These are phyloP conservation scores for Mycena polygramma DNA, from an alignment of 768 basidiomycete species.

Conservation along the genomic window DNA sequence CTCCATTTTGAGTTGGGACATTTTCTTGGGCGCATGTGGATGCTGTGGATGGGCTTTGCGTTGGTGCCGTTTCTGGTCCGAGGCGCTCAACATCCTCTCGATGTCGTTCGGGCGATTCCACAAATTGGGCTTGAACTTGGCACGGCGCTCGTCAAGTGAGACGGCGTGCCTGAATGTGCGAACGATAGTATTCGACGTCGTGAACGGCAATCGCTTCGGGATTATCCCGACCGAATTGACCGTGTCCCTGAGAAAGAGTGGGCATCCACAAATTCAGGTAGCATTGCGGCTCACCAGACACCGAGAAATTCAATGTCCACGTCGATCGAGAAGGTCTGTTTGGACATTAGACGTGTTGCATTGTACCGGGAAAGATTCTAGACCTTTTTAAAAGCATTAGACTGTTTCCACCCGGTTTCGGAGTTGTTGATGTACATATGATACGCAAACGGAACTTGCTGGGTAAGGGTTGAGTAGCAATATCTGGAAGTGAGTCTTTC, in stretches of 20 bases:
- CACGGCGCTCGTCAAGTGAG: constrained; percentile 65
- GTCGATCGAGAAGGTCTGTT: constrained; percentile 55
- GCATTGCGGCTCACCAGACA: constrained; percentile 53
- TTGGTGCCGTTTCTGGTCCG: constrained; percentile 26
- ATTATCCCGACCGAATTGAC: constrained; percentile 64
- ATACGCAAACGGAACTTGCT: constrained; percentile 71
- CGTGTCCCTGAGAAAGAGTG: constrained; percentile 58
- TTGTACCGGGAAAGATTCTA: not conserved
- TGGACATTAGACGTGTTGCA: constrained; percentile 34
- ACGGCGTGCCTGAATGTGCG: constrained; percentile 67
- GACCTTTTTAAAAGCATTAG: constrained; percentile 54
- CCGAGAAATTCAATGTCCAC: constrained; percentile 65
- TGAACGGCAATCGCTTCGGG: constrained; percentile 59
- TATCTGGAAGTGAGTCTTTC: not conserved
- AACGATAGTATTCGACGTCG: constrained; percentile 58
- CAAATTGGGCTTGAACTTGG: constrained; percentile 61
- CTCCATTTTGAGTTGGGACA: constrained; percentile 38
- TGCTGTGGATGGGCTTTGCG: not conserved
- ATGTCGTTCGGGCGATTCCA: constrained; percentile 49
- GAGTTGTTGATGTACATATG: constrained; percentile 63
- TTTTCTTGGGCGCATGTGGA: constrained; percentile 19
- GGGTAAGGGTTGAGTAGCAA: constrained; percentile 38
- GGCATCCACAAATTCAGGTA: constrained; percentile 39
- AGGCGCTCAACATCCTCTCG: constrained; percentile 46
- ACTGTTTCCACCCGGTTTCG: constrained; percentile 58